Evolutionary conservation across 257 asterid species (phyloP).

Genomic region (Fraxinus excelsior): DNA sequence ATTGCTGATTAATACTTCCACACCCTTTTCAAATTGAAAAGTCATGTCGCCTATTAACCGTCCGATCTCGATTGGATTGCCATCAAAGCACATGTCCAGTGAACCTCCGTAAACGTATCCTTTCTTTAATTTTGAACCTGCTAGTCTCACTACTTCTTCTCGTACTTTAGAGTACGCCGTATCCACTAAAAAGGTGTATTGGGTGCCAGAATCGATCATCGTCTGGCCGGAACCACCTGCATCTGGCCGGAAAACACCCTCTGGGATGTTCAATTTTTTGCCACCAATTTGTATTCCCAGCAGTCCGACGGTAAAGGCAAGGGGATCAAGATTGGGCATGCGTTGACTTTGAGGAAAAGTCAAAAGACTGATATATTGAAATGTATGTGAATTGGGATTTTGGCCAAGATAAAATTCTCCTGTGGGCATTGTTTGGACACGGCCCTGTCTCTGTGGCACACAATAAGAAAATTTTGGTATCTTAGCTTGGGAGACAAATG

Average conservation of each 20-base stretch:
- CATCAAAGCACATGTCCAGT: constrained; percentile 79
- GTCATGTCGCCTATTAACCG: constrained; percentile 59
- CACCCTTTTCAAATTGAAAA: constrained; percentile 59
- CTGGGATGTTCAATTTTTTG: constrained; percentile 50
- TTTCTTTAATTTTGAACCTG: constrained; percentile 53
- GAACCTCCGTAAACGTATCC: constrained; percentile 62
- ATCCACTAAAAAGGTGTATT: constrained; percentile 70
- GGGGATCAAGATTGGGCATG: constrained; percentile 73
- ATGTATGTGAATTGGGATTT: constrained; percentile 58
- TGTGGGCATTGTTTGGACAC: constrained; percentile 33
- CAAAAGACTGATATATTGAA: constrained; percentile 51
- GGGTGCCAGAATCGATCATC: constrained; percentile 85
- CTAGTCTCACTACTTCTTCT: constrained; percentile 52
- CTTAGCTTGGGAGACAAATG: constrained; percentile 71
- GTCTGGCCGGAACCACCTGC: constrained; percentile 87
- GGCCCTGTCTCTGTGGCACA: constrained; percentile 49
- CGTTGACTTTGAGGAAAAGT: constrained; percentile 57
- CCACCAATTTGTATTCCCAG: constrained; percentile 62
- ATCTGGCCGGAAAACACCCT: constrained; percentile 58
- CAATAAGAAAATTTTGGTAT: constrained; percentile 75
- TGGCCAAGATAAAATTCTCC: constrained; percentile 72
- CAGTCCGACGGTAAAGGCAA: constrained; percentile 69
- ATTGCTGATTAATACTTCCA: constrained; percentile 42
- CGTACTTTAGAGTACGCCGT: constrained; percentile 57
- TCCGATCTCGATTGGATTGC: constrained; percentile 38